A percentile compares a stretch with the other conserved stretches of the same genome.
phyloP scores from a whole-genome alignment of 805 yeast genomes.

The Zygosaccharomyces bailii region DNA sequence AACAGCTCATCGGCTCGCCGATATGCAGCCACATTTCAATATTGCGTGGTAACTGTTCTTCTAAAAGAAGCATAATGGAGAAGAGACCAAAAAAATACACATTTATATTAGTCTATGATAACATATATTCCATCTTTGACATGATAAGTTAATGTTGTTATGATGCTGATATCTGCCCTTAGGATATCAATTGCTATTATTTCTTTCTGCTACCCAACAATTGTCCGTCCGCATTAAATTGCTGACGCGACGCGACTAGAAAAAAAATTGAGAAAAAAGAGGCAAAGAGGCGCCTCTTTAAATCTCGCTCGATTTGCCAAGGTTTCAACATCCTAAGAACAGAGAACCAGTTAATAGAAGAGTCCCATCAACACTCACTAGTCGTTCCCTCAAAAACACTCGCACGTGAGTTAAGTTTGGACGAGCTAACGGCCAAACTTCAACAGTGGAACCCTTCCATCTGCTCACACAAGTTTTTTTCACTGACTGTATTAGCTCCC shows the following conservation, averaged over 20 bases:
- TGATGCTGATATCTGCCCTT: too few species aligned
- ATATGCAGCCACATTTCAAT: too few species aligned
- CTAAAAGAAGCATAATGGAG: too few species aligned
- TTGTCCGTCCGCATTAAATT: background rate
- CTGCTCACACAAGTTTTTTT: background rate
- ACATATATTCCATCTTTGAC: too few species aligned
- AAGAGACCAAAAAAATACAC: too few species aligned
- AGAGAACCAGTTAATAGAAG: background rate
- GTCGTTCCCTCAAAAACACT: background rate
- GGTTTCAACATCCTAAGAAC: conserved; percentile 1
- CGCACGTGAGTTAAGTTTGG: conserved; percentile 1
- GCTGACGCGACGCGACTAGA: background rate
- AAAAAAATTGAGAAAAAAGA: background rate
- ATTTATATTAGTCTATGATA: too few species aligned
- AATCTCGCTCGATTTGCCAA: background rate
- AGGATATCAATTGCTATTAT: too few species aligned
- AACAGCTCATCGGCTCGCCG: too few species aligned
- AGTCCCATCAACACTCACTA: background rate
- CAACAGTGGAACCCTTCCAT: background rate
- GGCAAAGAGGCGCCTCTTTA: conserved; percentile 1
- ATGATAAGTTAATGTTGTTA: too few species aligned
- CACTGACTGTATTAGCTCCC: background rate
- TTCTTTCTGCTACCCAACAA: background rate
- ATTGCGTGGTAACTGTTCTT: too few species aligned
- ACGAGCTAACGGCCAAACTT: background rate